Percentiles rank a stretch among this genome's conserved stretches.
These are phyloP conservation scores for Boeremia lycopersici DNA, from an alignment of 2,329 filamentous ascomycete genomes.

Conservation along the genomic window DNA sequence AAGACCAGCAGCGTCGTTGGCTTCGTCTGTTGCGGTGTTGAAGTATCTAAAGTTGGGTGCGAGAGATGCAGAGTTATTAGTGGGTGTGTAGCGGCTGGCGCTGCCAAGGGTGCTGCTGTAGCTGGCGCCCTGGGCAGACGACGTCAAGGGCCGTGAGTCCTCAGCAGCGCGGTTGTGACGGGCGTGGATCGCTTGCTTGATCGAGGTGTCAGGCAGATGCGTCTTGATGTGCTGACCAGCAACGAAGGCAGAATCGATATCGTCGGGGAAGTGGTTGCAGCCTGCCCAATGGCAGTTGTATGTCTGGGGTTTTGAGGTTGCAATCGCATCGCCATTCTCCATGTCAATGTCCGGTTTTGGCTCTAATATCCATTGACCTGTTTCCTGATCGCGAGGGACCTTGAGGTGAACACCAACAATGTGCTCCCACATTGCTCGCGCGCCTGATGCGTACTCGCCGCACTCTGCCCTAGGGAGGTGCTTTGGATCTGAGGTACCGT, in stretches of 20 bases:
- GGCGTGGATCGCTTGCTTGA: constrained; percentile 47
- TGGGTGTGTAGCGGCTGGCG: background rate
- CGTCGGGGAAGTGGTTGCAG: constrained; percentile 62
- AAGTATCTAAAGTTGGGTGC: constrained; percentile 46
- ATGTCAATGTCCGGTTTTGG: constrained; percentile 46
- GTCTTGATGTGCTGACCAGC: constrained; percentile 71
- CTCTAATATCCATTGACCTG: constrained; percentile 58
- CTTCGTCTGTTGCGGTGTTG: constrained; percentile 57
- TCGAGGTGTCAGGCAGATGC: constrained; percentile 61
- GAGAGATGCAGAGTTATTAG: constrained; percentile 16
- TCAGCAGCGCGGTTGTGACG: constrained; percentile 56
- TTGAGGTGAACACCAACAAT: constrained; percentile 69
- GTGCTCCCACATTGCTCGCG: constrained; percentile 74
- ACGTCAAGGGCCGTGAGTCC: constrained; percentile 34
- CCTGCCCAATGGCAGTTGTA: constrained; percentile 71
- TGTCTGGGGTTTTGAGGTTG: constrained; percentile 52
- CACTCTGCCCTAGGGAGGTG: constrained; percentile 47
- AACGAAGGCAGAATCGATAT: constrained; percentile 49
- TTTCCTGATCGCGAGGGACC: constrained; percentile 57
- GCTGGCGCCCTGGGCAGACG: constrained; percentile 29
- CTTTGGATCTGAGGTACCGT: constrained; percentile 38
- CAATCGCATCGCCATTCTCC: constrained; percentile 51
- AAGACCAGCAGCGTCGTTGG: constrained; percentile 70
- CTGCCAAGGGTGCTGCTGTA: background rate
- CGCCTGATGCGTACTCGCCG: constrained; percentile 64